Base-by-base conservation (phyloP, 2,329 filamentous ascomycete species). In the Emmonsiellopsis sp. region DNA sequence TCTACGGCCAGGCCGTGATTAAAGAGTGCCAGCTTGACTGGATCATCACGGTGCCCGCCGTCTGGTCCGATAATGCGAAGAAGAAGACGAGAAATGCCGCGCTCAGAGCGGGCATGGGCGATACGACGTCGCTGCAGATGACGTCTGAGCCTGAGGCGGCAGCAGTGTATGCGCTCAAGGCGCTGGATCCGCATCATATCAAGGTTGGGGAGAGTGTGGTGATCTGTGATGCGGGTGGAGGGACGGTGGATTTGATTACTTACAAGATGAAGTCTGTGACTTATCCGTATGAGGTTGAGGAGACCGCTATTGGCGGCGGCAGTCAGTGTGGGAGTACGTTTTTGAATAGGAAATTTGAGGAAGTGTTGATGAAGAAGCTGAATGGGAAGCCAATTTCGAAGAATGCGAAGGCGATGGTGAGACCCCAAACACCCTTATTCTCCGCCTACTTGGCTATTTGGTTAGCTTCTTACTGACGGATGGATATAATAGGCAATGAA, bases 211-310 rank as follows among this genome's bases (percentile, higher is more conserved):
- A 49, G 47, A 49, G 47, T 33, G 47, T 49, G 21, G 47, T 49
- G 6, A 49, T 49, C 21, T 49, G 47, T 14, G 47, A 49, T 40
- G 47, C 47, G 2, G 47, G 47, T 39, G 47, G 47, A 27, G 47
- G 47, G 2, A 49, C 47, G 34, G 47, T 49, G 17, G 47, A 49
- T 11, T 49, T 49, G 47, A 49, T 49, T 27, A 49, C 47, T 11
- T 49, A 49, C 10, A 49, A 49, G 17, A 49, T 49, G 47, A 49
- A 49, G 36, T 49, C 34, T 49, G 50, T 52, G 33, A 33, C 27
- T 27, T 52, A 52, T 39, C 40, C 50, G 33, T 45, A 52, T 33
- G 42, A 45, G 42, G 50, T 45, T 34, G 50, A 45, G 33, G 43
- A 52, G 50, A 52, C 42, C 13, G 39, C 50, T n/a, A 52, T 44